A percentile compares a stretch with the other conserved stretches of the same genome.
Conservation (phyloP, 192 early-diverging fungal genomes). For the Umbelopsis isabellina region DNA sequence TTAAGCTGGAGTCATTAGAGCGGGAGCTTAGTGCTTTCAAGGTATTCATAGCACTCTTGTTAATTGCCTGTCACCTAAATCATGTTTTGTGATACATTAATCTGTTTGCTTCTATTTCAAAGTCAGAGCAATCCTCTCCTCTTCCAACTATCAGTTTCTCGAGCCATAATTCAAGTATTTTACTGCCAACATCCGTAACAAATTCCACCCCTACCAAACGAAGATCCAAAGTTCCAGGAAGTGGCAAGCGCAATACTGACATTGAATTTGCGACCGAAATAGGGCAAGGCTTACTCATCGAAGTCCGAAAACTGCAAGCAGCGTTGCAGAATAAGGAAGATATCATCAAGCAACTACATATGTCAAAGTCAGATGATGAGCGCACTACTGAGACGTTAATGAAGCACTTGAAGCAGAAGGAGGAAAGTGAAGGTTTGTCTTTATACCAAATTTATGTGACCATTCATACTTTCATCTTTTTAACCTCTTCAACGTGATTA, state of each 20-base stretch:
- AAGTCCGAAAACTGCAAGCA: slow-evolving; percentile 45
- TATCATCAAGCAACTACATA: slow-evolving; percentile 43
- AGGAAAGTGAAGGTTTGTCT: slow-evolving; percentile 54
- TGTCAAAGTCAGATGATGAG: slow-evolving; percentile 51
- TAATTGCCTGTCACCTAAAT: slow-evolving; percentile 1
- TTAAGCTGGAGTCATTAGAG: slow-evolving; percentile 12
- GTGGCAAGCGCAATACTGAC: slow-evolving; percentile 31
- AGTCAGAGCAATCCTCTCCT: slow-evolving; percentile 13
- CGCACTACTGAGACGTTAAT: slow-evolving; percentile 49
- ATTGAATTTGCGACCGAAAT: slow-evolving; percentile 51
- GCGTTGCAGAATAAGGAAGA: slow-evolving; percentile 49
- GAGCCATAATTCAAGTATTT: slow-evolving; percentile 2
- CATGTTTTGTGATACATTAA: neutral
- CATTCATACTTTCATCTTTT: neutral
- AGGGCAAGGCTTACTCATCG: slow-evolving; percentile 44
- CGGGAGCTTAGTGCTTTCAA: slow-evolving; percentile 24
- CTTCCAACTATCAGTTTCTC: neutral
- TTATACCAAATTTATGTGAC: neutral
- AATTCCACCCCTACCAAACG: slow-evolving; percentile 28
- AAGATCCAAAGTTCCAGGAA: slow-evolving; percentile 24
- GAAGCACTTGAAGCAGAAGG: slow-evolving; percentile 48
- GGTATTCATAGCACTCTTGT: neutral
- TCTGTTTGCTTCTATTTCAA: neutral
- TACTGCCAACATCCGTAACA: slow-evolving; percentile 22
- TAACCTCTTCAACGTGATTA: slow-evolving; percentile 18